Conservation (phyloP, 164 flowering plant species). For the Vitis cinerea region DNA sequence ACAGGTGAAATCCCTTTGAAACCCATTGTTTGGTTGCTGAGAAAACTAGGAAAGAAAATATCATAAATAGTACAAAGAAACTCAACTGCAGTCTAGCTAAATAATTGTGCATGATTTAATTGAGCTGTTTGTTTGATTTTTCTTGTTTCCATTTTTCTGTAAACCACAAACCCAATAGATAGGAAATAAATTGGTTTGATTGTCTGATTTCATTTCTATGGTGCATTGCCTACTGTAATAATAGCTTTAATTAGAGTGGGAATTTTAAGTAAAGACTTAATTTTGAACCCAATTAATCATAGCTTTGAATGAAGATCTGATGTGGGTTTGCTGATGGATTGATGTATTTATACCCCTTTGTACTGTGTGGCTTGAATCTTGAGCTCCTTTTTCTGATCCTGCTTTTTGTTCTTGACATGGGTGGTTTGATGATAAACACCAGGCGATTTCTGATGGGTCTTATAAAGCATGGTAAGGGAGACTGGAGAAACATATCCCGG, state of each 20-base stretch:
- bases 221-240: no score
- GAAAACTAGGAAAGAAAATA: not conserved
- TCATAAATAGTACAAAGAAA: not conserved
- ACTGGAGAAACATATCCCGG: slow-evolving; percentile 57
- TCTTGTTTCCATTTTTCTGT: not conserved
- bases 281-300: no score
- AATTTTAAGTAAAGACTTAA: no score
- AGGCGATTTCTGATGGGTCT: slow-evolving; percentile 54
- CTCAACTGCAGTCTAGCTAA: no score
- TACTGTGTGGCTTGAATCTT: not conserved
- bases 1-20: slow-evolving; percentile 29
- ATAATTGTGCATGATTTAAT: no score
- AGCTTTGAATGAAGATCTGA: no score
- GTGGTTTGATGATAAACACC: slow-evolving; percentile 1
- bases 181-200: no score
- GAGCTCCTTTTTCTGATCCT: not conserved
- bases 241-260: no score
- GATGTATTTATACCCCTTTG: not conserved
- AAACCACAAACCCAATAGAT: no score
- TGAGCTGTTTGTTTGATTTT: not conserved
- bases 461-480: slow-evolving; percentile 58
- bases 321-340: no score
- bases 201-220: no score
- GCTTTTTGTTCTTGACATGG: not conserved
- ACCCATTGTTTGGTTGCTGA: not conserved